A percentile compares a stretch with the other conserved stretches of the same genome.
phyloP scores from a whole-genome alignment of 495 filamentous ascomycete genomes.

The Aspergillus heteromorphus region DNA sequence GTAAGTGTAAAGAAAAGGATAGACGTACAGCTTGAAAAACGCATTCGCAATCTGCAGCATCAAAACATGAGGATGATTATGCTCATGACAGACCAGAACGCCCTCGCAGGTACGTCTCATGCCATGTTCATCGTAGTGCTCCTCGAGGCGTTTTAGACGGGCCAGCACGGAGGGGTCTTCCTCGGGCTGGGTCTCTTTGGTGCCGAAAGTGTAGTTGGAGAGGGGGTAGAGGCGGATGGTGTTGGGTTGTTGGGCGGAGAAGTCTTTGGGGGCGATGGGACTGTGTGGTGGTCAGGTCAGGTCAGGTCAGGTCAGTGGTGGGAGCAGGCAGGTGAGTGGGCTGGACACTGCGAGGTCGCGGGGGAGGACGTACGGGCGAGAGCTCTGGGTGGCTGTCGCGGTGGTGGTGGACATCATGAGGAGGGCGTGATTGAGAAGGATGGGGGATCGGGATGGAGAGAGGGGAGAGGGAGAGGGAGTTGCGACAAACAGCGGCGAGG shows the following conservation, averaged over 20 bases:
- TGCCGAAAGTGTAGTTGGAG: constrained; percentile 97
- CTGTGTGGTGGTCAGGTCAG: constrained; percentile 36
- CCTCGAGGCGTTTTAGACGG: constrained; percentile 84
- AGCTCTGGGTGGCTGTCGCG: constrained; percentile 62
- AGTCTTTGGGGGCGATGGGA: constrained; percentile 72
- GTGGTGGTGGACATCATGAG: constrained; percentile 71
- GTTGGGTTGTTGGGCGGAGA: constrained; percentile 82
- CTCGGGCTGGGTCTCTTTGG: constrained; percentile 95
- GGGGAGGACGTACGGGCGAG: constrained; percentile 50
- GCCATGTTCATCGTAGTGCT: constrained; percentile 86
- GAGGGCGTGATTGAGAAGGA: not conserved
- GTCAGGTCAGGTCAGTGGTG: no score
- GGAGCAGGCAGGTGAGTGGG: not conserved
- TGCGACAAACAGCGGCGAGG: no score
- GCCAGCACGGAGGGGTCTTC: constrained; percentile 94
- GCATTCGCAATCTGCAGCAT: constrained; percentile 99
- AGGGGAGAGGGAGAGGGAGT: not conserved
- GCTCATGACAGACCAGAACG: constrained; percentile 94
- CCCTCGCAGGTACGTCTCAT: constrained; percentile 98
- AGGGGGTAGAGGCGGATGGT: constrained; percentile 92
- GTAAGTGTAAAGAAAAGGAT: no score
- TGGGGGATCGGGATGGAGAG: not conserved
- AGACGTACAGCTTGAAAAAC: constrained; percentile 90
- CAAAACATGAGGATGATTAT: constrained; percentile 95
- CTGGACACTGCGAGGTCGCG: constrained; percentile 12